phyloP scores from a whole-genome alignment of 176 grass and related monocot species.

The Neostapfia colusana region DNA sequence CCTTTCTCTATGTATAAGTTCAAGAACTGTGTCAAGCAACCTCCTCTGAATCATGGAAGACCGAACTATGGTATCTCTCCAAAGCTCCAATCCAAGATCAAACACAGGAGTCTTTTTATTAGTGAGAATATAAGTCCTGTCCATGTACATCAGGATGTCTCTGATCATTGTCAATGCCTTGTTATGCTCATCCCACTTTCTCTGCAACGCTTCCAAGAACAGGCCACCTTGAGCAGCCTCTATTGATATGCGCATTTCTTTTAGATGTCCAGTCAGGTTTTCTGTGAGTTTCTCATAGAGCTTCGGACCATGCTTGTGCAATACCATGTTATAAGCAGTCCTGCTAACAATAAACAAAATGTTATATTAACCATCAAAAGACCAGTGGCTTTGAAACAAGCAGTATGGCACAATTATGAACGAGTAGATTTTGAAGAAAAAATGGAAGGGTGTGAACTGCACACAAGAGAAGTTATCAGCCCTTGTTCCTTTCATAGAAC shows the following conservation, averaged over 20 bases:
- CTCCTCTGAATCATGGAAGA: conserved; percentile 52
- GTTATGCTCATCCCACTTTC: conserved; percentile 74
- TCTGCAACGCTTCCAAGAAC: conserved; percentile 66
- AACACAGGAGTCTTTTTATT: conserved; percentile 68
- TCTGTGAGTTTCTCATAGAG: conserved; percentile 60
- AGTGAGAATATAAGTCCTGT: conserved; percentile 59
- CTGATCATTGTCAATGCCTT: conserved; percentile 86
- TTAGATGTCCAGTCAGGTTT: conserved; percentile 64
- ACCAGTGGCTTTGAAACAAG: conserved; percentile 8
- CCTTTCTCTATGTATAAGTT: conserved; percentile 66
- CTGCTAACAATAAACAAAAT: conserved; percentile 38
- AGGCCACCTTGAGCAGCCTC: conserved; percentile 63
- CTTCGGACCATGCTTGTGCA: conserved; percentile 67
- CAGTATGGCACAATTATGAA: not conserved
- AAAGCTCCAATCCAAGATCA: conserved; percentile 74
- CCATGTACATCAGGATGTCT: conserved; percentile 88
- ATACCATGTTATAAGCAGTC: conserved; percentile 81
- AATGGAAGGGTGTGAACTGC: not conserved
- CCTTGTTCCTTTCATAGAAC: not conserved
- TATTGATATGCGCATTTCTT: conserved; percentile 60
- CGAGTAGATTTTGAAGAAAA: too few relatives aligned
- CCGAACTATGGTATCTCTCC: conserved; percentile 70
- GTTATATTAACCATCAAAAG: conserved; percentile 9
- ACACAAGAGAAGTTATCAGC: not conserved
- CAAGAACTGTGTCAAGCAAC: conserved; percentile 60